Conservation (phyloP, 1,284 basidiomycete genomes). For the Trametes pubescens region DNA sequence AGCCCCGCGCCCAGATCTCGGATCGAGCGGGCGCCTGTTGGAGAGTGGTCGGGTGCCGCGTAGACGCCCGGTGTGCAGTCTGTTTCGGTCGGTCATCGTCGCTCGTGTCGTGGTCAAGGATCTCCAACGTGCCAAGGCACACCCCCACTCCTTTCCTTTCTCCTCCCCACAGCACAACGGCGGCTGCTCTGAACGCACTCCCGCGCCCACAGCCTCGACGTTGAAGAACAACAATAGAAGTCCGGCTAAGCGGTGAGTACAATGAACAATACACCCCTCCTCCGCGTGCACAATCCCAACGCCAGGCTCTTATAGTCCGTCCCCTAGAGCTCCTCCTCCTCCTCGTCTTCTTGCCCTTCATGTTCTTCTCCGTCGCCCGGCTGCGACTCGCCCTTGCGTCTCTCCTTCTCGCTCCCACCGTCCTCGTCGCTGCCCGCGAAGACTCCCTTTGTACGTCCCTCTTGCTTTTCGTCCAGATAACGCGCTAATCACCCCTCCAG, state of each 20-base stretch:
- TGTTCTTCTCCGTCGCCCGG: constrained; percentile 74
- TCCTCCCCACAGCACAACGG: neutral
- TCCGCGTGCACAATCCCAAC: constrained; percentile 25
- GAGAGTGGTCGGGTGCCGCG: neutral
- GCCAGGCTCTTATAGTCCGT: constrained; percentile 18
- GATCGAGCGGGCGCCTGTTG: constrained; percentile 5
- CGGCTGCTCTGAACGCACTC: neutral
- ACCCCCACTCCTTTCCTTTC: neutral
- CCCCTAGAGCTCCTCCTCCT: constrained; percentile 4
- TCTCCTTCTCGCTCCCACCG: constrained; percentile 51
- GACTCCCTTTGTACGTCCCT: constrained; percentile 64
- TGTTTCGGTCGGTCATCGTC: constrained; percentile 13
- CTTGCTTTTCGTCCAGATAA: constrained; percentile 20
- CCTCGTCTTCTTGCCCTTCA: constrained; percentile 46
- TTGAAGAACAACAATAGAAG: constrained; percentile 40
- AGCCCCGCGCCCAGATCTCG: neutral
- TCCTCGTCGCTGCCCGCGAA: constrained; percentile 56
- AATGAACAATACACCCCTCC: constrained; percentile 32
- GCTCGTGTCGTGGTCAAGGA: constrained; percentile 1
- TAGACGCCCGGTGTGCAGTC: neutral
- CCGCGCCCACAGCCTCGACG: constrained; percentile 13
- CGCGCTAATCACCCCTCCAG: constrained; percentile 45
- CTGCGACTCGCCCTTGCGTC: constrained; percentile 61
- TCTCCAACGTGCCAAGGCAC: neutral
- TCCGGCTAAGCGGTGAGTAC: constrained; percentile 25